phyloP scores from a whole-genome alignment of 768 basidiomycete genomes.

The Inosperma sp. region DNA sequence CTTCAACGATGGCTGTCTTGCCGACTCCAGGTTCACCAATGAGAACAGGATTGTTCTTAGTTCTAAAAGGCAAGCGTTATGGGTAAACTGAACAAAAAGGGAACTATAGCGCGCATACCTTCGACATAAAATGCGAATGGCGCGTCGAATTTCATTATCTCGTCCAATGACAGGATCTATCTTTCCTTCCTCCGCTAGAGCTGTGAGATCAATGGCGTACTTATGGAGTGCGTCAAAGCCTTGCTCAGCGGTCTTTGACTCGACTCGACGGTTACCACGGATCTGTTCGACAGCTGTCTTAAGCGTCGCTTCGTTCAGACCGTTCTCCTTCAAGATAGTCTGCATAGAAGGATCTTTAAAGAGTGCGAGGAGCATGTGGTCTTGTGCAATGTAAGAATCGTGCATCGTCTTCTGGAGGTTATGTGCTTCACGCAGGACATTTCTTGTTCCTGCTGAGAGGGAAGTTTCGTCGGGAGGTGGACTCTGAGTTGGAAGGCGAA shows the following conservation, averaged over 20 bases:
- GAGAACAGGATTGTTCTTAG: conserved; percentile 96
- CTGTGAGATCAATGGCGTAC: conserved; percentile 82
- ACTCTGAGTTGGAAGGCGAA: conserved; percentile 76
- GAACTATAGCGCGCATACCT: conserved; percentile 35
- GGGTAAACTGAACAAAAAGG: neutral
- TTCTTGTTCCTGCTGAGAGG: conserved; percentile 50
- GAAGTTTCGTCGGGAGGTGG: conserved; percentile 82
- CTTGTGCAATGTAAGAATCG: conserved; percentile 89
- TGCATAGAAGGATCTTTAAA: conserved; percentile 67
- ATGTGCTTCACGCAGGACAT: conserved; percentile 73
- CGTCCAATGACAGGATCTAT: conserved; percentile 94
- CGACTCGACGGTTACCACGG: conserved; percentile 80
- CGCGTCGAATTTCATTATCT: conserved; percentile 87
- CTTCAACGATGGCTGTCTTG: conserved; percentile 94
- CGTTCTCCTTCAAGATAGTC: conserved; percentile 68
- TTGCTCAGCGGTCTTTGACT: conserved; percentile 81
- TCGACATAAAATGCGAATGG: conserved; percentile 73
- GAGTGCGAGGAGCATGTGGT: conserved; percentile 85
- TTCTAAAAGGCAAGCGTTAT: conserved; percentile 41
- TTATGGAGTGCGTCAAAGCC: conserved; percentile 92
- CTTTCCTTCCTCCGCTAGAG: conserved; percentile 86
- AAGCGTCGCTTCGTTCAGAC: conserved; percentile 63
- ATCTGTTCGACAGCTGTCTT: conserved; percentile 75
- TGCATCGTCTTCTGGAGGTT: conserved; percentile 77
- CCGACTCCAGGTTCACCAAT: conserved; percentile 95